Evolutionary conservation across 2,329 filamentous ascomycete genomes (phyloP).

Genomic region (Monilinia fructicola): DNA sequence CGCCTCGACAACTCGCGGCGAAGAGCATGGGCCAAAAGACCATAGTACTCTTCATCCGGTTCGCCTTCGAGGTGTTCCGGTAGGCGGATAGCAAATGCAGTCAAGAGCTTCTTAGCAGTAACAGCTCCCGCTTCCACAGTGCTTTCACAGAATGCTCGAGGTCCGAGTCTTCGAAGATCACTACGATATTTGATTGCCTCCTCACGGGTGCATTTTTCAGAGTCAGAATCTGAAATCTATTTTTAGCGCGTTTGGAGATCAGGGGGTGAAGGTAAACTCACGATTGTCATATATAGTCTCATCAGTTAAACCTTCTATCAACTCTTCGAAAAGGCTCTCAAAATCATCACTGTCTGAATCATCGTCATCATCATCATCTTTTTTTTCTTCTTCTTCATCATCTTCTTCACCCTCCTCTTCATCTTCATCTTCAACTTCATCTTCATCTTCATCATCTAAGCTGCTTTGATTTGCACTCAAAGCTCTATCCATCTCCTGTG

Average conservation of each 20-base stretch:
- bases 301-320: slow-evolving; percentile 49
- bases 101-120: slow-evolving; percentile 78
- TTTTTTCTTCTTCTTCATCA: slow-evolving; percentile 29
- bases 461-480: neutral
- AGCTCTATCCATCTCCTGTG: neutral
- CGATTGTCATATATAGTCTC: slow-evolving; percentile 47
- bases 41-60: slow-evolving; percentile 73
- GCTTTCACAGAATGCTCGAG: slow-evolving; percentile 70
- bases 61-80: slow-evolving; percentile 71
- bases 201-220: slow-evolving; percentile 57
- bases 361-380: slow-evolving; percentile 42
- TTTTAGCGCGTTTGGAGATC: slow-evolving; percentile 30
- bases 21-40: slow-evolving; percentile 73
- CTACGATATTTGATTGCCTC: slow-evolving; percentile 69
- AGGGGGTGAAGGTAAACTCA: slow-evolving; percentile 31
- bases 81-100: slow-evolving; percentile 77
- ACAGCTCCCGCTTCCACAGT: slow-evolving; percentile 69
- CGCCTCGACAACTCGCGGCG: slow-evolving; percentile 79
- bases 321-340: slow-evolving; percentile 49
- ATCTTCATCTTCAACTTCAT: slow-evolving; percentile 24
- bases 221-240: slow-evolving; percentile 30
- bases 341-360: slow-evolving; percentile 42
- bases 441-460: neutral
- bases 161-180: slow-evolving; percentile 73
- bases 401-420: slow-evolving; percentile 31